phyloP scores from a whole-genome alignment of 129 eudicot genomes.

The Artemisia annua region DNA sequence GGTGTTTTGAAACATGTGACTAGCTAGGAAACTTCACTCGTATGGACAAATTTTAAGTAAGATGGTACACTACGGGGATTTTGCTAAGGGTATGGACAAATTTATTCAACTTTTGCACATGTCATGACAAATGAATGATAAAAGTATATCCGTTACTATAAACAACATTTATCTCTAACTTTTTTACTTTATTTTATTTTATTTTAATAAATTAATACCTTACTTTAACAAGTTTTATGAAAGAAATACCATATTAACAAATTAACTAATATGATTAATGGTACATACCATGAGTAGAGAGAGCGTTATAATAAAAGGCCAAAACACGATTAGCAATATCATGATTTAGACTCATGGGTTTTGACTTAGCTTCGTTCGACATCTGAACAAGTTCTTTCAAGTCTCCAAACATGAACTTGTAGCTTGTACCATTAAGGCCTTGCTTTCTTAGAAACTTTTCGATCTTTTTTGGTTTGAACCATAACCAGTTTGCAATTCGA shows the following conservation, averaged over 20 bases:
- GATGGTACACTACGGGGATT: no score
- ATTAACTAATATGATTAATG: background rate
- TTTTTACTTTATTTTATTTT: no score
- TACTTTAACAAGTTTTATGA: background rate
- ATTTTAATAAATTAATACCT: no score
- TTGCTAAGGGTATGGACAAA: no score
- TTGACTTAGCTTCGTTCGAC: conserved; percentile 34
- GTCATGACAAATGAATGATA: no score
- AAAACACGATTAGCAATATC: conserved; percentile 45
- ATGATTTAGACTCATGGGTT: conserved; percentile 39
- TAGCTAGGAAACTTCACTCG: no score
- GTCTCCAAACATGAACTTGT: conserved; percentile 55
- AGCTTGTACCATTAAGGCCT: conserved; percentile 52
- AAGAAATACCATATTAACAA: background rate
- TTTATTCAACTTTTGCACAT: no score
- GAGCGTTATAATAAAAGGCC: conserved; percentile 46
- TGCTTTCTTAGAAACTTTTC: conserved; percentile 52
- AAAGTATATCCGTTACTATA: no score
- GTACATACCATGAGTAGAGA: conserved; percentile 44
- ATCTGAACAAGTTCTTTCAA: conserved; percentile 41
- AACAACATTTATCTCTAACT: no score
- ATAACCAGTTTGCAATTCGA: conserved; percentile 48
- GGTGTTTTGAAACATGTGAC: no score
- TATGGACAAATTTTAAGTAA: no score
- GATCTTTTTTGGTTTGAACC: conserved; percentile 51